Conservation (phyloP, 345 rosid genomes). For the Salix udensis region DNA sequence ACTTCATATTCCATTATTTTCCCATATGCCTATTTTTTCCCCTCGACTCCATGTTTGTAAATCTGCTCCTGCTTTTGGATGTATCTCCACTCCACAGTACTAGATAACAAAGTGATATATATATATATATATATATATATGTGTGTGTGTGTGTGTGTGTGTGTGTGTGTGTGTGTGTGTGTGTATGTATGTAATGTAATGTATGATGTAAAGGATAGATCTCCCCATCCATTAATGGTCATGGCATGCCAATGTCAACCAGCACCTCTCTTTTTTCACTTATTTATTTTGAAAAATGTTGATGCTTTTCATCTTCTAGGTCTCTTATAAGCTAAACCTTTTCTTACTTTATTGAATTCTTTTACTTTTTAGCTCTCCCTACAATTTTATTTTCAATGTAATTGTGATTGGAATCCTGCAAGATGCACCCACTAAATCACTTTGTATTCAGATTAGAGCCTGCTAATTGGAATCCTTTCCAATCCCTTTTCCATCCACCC, state of each 20-base stretch:
- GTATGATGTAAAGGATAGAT: not conserved
- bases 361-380: not conserved
- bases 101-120: too few relatives aligned
- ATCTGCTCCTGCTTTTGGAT: not conserved
- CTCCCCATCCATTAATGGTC: not conserved
- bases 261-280: not conserved
- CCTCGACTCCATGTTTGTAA: not conserved
- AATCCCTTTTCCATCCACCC: too few relatives aligned
- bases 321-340: not conserved
- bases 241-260: not conserved
- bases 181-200: too few relatives aligned
- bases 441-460: not conserved
- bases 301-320: not conserved
- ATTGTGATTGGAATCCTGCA: not conserved
- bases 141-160: rapidly evolving
- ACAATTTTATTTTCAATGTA: not conserved
- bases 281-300: not conserved
- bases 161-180: rapidly evolving
- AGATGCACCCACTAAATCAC: not conserved
- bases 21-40: too few relatives aligned
- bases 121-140: too few relatives aligned
- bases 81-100: not conserved
- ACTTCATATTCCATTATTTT: too few relatives aligned
- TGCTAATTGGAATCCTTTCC: too few relatives aligned
- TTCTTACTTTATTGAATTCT: not conserved